Evolutionary conservation across 1,284 basidiomycete species (phyloP).

Genomic region (Chondrostereum purpureum): DNA sequence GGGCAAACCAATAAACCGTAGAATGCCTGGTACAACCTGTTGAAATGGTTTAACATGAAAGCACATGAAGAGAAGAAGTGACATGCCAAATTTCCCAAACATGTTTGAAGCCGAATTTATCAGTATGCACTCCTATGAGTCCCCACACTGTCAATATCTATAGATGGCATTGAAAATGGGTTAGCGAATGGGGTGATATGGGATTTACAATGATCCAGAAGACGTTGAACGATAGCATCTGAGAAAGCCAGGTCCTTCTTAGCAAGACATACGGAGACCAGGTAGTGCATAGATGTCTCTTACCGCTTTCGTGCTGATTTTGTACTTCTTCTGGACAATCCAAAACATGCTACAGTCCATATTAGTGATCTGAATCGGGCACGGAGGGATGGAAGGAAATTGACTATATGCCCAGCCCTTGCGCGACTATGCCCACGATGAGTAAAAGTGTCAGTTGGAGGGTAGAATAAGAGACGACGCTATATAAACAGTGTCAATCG

Average conservation of each 20-base stretch:
- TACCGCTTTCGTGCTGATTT: constrained; percentile 67
- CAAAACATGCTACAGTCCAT: constrained; percentile 55
- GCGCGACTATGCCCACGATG: constrained; percentile 71
- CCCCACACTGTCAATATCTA: constrained; percentile 72
- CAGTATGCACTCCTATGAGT: constrained; percentile 68
- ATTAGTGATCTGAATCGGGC: constrained; percentile 7
- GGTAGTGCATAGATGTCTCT: constrained; percentile 16
- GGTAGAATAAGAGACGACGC: constrained; percentile 62
- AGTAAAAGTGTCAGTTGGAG: constrained; percentile 63
- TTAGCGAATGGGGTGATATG: not conserved
- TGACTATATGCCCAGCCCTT: constrained; percentile 72
- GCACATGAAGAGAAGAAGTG: not conserved
- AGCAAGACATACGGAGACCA: not conserved
- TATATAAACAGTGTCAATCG: too few relatives aligned
- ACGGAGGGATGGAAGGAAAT: not conserved
- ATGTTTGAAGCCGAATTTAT: constrained; percentile 75
- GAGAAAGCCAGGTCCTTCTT: constrained; percentile 7
- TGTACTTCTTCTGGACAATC: constrained; percentile 69
- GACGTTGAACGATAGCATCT: constrained; percentile 71
- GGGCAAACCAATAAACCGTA: constrained; percentile 78
- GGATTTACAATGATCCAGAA: constrained; percentile 61
- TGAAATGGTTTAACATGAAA: constrained; percentile 2
- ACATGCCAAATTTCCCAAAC: constrained; percentile 73
- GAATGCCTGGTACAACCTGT: constrained; percentile 62
- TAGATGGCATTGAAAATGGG: not conserved